Evolutionary conservation across 2,329 filamentous ascomycete species (phyloP), one percentile per base, ranked within the genome.

Genomic region (Herpotrichia juniperi): DNA sequence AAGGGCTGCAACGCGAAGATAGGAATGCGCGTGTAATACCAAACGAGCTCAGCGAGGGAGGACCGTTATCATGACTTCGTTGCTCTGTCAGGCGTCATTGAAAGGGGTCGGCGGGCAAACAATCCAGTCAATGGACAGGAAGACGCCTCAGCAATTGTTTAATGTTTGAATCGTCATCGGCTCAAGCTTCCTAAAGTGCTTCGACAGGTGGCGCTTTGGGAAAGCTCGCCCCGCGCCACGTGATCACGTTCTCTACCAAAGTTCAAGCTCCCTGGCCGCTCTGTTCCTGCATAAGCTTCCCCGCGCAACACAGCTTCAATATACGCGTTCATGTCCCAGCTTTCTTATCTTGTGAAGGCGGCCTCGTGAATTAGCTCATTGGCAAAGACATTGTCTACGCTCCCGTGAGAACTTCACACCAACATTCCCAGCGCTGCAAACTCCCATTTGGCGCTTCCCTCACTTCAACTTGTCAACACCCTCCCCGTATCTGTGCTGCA

Each of bases 31-130:
- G 42, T 12, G 32, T 21, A 42, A 46, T 48, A 30, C 17, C 9
- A 39, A 45, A 35, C 4, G 25, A 17, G 35, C 21, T 63, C 56
- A 65, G 53, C 56, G 57, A 59, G 54, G 56, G 40, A 61, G 43
- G 46, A 48, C 39, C 30, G 31, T 46, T 48, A 46, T 51, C 54
- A 61, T 62, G 54, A 43, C 49, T 42, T 42, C 46, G 35, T 35
- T 25, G 37, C n/a, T 14, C 37, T 8, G 11, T 25, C 10, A 25
- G 9, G 9, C 37, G 37, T 40, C 12, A 40, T 40, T 11, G 37
- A 40, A 25, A 14, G 12, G 9, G 19, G 22, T 40, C 14, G 19
- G 37, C 6, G 14, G 6, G 9, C 37, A 24, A 22, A 35, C n/a
- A n/a, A 6, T 35, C 32, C 9, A 35, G 16, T 7, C 12, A 24